A percentile compares a stretch with the other conserved stretches of the same genome.
These are phyloP conservation scores for Parasarocladium wereldwijsianum DNA, from an alignment of 2,329 filamentous ascomycete species.

Conservation along the genomic window DNA sequence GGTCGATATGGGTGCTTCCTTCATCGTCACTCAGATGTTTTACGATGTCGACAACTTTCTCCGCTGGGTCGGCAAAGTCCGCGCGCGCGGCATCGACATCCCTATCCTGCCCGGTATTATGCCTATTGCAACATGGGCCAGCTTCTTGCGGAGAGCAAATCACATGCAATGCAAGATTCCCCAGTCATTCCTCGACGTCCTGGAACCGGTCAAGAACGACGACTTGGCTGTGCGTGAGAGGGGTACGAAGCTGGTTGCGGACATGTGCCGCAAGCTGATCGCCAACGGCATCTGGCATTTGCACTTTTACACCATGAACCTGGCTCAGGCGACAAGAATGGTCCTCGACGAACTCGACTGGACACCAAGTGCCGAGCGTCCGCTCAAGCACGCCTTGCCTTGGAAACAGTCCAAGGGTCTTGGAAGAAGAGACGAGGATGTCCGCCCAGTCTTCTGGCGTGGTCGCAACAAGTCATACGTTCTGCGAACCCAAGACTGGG, in stretches of 20 bases:
- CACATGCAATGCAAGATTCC: constrained; percentile 85
- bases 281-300: constrained; percentile 72
- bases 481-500: constrained; percentile 92
- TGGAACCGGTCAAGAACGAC: constrained; percentile 94
- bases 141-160: constrained; percentile 77
- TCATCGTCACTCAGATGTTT: constrained; percentile 98
- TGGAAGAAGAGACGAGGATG: constrained; percentile 81
- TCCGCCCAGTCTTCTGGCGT: constrained; percentile 96
- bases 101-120: constrained; percentile 81
- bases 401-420: constrained; percentile 92
- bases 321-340: constrained; percentile 87
- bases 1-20: constrained; percentile 82
- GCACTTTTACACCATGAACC: constrained; percentile 99
- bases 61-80: constrained; percentile 75
- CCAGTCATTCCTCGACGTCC: constrained; percentile 59
- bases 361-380: constrained; percentile 61
- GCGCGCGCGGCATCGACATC: constrained; percentile 68
- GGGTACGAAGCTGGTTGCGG: constrained; percentile 72
- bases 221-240: constrained; percentile 84
- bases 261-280: constrained; percentile 80
- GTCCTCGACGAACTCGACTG: constrained; percentile 80
- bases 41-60: constrained; percentile 96
- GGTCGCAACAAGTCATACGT: constrained; percentile 95
- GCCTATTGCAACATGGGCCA: constrained; percentile 82
- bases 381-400: constrained; percentile 77